Base-by-base conservation (phyloP, 2,329 filamentous ascomycete species). In the Verticillium zaregamsianum region DNA sequence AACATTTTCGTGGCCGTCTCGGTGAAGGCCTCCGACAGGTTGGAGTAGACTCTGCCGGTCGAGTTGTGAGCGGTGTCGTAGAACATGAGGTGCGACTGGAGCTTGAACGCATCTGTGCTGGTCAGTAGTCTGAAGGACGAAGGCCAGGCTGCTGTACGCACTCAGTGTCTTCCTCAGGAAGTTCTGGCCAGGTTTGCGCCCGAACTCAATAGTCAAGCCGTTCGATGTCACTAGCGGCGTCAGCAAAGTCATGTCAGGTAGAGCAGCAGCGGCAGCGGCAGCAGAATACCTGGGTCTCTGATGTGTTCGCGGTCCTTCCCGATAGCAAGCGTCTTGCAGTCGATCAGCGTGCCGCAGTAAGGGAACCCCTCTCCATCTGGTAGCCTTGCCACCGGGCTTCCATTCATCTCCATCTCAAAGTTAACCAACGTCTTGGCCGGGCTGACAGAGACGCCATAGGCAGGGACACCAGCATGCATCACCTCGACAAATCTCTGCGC, bases 11-110 rank as follows among this genome's bases (percentile, higher is more conserved):
- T 87, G 9, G 92, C 93, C 7, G 90, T 88, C 73, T 96, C 92
- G 20, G 80, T 69, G 68, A 97, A 94, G 35, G 87, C 87, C n/a
- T 83, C 82, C 69, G 89, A 85, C 3, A 97, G 78, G 67, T 95
- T 96, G n/a, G 77, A 74, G 5, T 94, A 79, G 14, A 95, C 90
- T 0, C 88, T 91, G 4, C 72, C 67, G 8, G 83, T 72, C 3
- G 87, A 85, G 76, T 98, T 98, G 78, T 94, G 88, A 3, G 81
- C 76, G 5, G 90, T 91, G 73, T 96, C 92, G 68, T 91, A 89
- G 72, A 92, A 90, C 87, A 96, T 93, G 58, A 86, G 80, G 68
- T 95, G 90, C 59, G 93, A 88, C 72, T 96, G 92, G 59, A 95
- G 87, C 73, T 93, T 93, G 79, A 98, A 92, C 3, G 87, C 77